A percentile compares a stretch with the other conserved stretches of the same genome.
These are phyloP conservation scores for Linderina pennispora DNA, from an alignment of 192 early-diverging fungal genomes.

Conservation along the genomic window DNA sequence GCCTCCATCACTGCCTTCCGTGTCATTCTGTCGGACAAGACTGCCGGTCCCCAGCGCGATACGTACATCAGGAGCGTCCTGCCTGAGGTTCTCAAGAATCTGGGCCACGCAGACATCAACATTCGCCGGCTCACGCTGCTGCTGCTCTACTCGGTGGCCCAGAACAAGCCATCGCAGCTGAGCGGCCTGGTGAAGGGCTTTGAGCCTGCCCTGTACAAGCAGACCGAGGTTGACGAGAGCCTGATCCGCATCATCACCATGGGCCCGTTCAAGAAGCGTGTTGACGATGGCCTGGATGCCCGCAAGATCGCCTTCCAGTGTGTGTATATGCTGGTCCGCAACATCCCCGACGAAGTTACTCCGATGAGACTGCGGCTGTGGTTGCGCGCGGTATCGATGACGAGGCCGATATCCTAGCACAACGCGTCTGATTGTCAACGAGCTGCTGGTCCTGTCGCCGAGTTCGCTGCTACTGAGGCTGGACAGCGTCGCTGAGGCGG, in stretches of 20 bases:
- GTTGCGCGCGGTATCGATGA: constrained; percentile 76
- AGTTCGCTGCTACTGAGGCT: constrained; percentile 61
- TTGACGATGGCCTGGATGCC: constrained; percentile 92
- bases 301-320: constrained; percentile 82
- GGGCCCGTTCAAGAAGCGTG: constrained; percentile 93
- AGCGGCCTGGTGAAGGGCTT: constrained; percentile 7
- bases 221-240: constrained; percentile 52
- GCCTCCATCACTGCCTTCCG: constrained; percentile 37
- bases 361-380: constrained; percentile 64
- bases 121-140: constrained; percentile 31
- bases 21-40: constrained; percentile 31
- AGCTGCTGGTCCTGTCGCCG: constrained; percentile 78
- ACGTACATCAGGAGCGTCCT: constrained; percentile 21
- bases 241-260: constrained; percentile 88
- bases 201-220: constrained; percentile 27
- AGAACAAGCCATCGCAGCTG: constrained; percentile 15
- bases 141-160: constrained; percentile 28
- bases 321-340: constrained; percentile 87
- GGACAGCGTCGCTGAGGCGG: no score
- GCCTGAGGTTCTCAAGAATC: constrained; percentile 9
- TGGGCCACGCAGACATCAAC: constrained; percentile 18
- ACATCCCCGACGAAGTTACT: constrained; percentile 71
- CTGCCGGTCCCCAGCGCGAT: constrained; percentile 17
- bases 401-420: constrained; percentile 86
- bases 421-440: no score